A percentile compares a stretch with the other conserved stretches of the same genome.
phyloP scores from a whole-genome alignment of 2,329 filamentous ascomycete species.

The Epichloe gansuensis region DNA sequence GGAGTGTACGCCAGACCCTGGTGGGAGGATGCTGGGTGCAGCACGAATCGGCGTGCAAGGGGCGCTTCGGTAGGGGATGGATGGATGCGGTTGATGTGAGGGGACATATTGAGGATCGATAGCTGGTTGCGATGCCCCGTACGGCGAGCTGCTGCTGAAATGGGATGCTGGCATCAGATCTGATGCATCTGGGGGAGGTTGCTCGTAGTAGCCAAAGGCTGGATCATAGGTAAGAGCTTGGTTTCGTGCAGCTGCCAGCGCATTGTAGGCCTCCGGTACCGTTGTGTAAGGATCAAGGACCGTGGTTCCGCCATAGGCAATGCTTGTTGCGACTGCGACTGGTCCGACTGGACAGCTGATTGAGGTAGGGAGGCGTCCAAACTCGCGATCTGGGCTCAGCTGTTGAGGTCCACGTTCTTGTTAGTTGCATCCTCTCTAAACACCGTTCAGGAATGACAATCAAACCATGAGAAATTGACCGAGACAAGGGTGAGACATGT shows the following conservation, averaged over 20 bases:
- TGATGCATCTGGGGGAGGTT: not conserved
- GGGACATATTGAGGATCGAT: not conserved
- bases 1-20: conserved; percentile 2
- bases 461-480: not conserved
- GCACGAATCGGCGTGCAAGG: not conserved
- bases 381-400: conserved; percentile 1
- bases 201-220: not conserved
- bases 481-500: not conserved
- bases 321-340: not conserved
- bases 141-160: not conserved
- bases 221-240: not conserved
- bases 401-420: not conserved
- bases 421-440: not conserved
- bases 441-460: not conserved
- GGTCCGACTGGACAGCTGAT: not conserved
- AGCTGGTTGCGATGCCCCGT: not conserved
- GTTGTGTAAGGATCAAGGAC: not conserved
- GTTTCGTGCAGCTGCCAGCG: not conserved
- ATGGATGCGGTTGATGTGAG: not conserved
- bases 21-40: not conserved
- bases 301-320: not conserved
- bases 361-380: not conserved
- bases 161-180: not conserved
- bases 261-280: conserved; percentile 3
- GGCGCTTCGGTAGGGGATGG: not conserved